A percentile compares a stretch with the other conserved stretches of the same genome.
Conservation (phyloP, 495 filamentous ascomycete species). For the Chaetomium cochliodes region DNA sequence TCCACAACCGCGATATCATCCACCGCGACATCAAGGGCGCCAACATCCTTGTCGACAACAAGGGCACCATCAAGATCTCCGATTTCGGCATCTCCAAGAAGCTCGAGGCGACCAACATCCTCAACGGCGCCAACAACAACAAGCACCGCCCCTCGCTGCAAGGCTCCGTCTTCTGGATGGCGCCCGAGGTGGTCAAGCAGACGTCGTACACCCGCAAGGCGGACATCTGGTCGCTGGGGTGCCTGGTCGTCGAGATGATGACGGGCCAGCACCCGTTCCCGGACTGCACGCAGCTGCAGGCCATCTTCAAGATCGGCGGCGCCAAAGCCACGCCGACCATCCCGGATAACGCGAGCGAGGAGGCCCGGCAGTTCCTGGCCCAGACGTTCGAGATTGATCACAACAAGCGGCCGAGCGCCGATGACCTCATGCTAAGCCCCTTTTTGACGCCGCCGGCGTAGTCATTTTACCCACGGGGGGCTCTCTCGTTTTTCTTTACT, state of each 20-base stretch:
- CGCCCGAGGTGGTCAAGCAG: constrained; percentile 95
- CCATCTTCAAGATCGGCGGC: constrained; percentile 97
- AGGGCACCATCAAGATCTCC: constrained; percentile 98
- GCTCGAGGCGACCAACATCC: constrained; percentile 44
- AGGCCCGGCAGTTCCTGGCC: constrained; percentile 80
- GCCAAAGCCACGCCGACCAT: constrained; percentile 84
- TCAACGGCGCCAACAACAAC: constrained; percentile 62
- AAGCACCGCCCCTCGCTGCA: constrained; percentile 88
- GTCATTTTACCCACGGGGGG: background rate
- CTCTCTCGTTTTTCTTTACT: background rate
- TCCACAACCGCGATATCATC: constrained; percentile 94
- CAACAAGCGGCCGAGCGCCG: constrained; percentile 84
- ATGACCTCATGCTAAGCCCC: constrained; percentile 77
- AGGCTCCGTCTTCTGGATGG: constrained; percentile 99
- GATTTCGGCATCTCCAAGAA: constrained; percentile 99
- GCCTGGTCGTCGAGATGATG: constrained; percentile 98
- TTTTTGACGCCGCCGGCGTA: constrained; percentile 63
- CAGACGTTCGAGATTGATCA: constrained; percentile 95
- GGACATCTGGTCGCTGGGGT: constrained; percentile 98
- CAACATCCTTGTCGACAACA: constrained; percentile 98
- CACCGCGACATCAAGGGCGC: constrained; percentile 98
- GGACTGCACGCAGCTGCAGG: constrained; percentile 93
- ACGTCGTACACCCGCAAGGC: constrained; percentile 98
- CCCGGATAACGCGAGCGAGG: constrained; percentile 78
- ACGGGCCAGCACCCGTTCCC: constrained; percentile 95